Evolutionary conservation across 768 basidiomycete species (phyloP), one percentile per base, ranked within the genome.

Genomic region (Mycena amicta): DNA sequence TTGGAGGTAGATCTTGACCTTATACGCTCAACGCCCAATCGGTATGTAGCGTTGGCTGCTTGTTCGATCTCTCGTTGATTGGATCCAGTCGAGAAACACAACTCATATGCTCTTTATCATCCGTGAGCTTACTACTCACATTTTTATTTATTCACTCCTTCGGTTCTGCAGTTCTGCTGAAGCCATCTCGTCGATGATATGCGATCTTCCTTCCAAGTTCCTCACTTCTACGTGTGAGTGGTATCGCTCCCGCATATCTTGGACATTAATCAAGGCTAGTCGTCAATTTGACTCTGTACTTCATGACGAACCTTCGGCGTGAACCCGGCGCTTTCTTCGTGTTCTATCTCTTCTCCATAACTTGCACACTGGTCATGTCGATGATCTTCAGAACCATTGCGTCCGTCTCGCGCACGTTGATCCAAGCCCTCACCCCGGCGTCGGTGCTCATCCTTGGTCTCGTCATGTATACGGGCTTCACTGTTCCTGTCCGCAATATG

Each of bases 381-480:
- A 76, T 72, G 66, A 60, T 77, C 28, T 77, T 75, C 64, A 57
- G 71, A 20, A 65, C 68, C 33, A 66, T 76, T 54, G 72, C 72
- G 0, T 73, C 69, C 0, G 64, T 71, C 15, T 75, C 76, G 49
- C 67, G 73, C 27, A 75, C 77, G 58, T 74, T 75, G 45, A 67
- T 61, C 56, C 67, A 64, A 56, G 66, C 65, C 8, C 55, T 72
- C 43, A 67, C 74, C 3, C 39, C 70, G 1, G 66, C 72, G 0
- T 72, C 67, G 4, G 41, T 80, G 55, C 53, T 70, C 54, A 68
- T 77, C 31, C 68, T 80, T 53, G 70, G 72, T 18, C 64, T 77
- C 57, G 65, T 76, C 51, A 74, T 81, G 62, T 79, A 75, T 64
- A 77, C 71, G n/a, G 81, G 71, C 22, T 82, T 75, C 60, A 69